These are phyloP conservation scores for Chytriomyces sp. DNA, from an alignment of 192 early-diverging fungal species.

Conservation along the genomic window DNA sequence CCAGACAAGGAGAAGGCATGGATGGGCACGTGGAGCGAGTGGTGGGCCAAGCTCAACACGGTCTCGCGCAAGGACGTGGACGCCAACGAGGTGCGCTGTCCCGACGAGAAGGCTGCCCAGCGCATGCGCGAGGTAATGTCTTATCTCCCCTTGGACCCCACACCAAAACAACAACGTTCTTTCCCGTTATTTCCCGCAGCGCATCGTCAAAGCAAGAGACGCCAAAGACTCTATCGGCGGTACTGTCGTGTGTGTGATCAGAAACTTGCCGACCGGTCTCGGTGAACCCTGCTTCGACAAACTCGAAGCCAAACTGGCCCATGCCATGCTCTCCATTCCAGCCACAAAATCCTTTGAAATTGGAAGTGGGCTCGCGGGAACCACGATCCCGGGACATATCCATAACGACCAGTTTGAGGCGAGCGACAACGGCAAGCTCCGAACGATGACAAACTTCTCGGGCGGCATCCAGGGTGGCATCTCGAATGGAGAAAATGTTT, in stretches of 20 bases:
- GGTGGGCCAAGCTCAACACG: slow-evolving; percentile 64
- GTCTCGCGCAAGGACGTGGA: slow-evolving; percentile 79
- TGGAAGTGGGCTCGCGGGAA: slow-evolving; percentile 89
- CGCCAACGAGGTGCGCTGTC: slow-evolving; percentile 85
- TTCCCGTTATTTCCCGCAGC: slow-evolving; percentile 39
- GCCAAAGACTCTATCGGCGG: slow-evolving; percentile 94
- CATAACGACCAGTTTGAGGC: slow-evolving; percentile 92
- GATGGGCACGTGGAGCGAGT: slow-evolving; percentile 55
- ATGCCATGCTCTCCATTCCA: slow-evolving; percentile 98
- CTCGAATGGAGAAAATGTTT: slow-evolving; percentile 92
- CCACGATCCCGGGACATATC: slow-evolving; percentile 79
- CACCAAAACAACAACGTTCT: not conserved
- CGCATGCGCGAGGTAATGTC: slow-evolving; percentile 75
- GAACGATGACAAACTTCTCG: slow-evolving; percentile 91
- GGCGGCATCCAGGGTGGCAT: slow-evolving; percentile 97
- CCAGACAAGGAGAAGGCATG: slow-evolving; percentile 54
- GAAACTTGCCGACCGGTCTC: slow-evolving; percentile 86
- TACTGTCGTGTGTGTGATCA: slow-evolving; percentile 92
- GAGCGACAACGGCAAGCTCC: slow-evolving; percentile 63
- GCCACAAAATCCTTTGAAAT: slow-evolving; percentile 99
- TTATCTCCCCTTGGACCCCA: not conserved
- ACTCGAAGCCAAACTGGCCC: slow-evolving; percentile 92
- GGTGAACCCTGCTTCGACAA: slow-evolving; percentile 99
- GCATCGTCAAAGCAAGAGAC: slow-evolving; percentile 77
- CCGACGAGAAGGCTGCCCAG: slow-evolving; percentile 70